A percentile compares a stretch with the other conserved stretches of the same genome.
Conservation (phyloP, 768 basidiomycete species). For the Chlorophyllum brunneum region DNA sequence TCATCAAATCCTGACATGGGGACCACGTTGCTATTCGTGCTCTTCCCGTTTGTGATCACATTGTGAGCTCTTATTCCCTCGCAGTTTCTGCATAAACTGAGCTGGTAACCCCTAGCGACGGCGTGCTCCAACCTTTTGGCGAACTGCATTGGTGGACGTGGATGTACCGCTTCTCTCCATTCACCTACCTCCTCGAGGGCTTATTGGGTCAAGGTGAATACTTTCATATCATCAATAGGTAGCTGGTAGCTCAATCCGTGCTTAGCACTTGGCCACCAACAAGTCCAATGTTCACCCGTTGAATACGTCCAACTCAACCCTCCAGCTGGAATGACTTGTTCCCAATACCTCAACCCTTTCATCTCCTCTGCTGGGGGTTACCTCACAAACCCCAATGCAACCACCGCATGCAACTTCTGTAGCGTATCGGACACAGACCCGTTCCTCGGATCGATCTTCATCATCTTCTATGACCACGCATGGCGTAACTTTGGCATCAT, state of each 20-base stretch:
- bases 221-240: conserved; percentile 16
- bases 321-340: conserved; percentile 50
- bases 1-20: conserved; percentile 57
- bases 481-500: conserved; percentile 57
- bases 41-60: conserved; percentile 59
- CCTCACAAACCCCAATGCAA: conserved; percentile 50
- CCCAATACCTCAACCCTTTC: conserved; percentile 46
- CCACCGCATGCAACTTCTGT: conserved; percentile 56
- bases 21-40: conserved; percentile 48
- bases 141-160: conserved; percentile 59
- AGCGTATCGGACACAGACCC: conserved; percentile 52
- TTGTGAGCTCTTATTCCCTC: conserved; percentile 56
- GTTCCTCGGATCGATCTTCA: conserved; percentile 48
- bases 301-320: conserved; percentile 56
- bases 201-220: conserved; percentile 41
- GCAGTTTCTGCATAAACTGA: not conserved
- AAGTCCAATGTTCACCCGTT: conserved; percentile 42
- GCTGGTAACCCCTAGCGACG: conserved; percentile 37
- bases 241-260: not conserved
- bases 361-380: conserved; percentile 51
- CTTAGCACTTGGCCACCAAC: conserved; percentile 37
- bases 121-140: conserved; percentile 60
- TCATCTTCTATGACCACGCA: conserved; percentile 49
- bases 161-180: conserved; percentile 48
- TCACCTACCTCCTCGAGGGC: conserved; percentile 49